Base-by-base conservation (phyloP, 2,329 filamentous ascomycete species). In the Diaporthe sp. region DNA sequence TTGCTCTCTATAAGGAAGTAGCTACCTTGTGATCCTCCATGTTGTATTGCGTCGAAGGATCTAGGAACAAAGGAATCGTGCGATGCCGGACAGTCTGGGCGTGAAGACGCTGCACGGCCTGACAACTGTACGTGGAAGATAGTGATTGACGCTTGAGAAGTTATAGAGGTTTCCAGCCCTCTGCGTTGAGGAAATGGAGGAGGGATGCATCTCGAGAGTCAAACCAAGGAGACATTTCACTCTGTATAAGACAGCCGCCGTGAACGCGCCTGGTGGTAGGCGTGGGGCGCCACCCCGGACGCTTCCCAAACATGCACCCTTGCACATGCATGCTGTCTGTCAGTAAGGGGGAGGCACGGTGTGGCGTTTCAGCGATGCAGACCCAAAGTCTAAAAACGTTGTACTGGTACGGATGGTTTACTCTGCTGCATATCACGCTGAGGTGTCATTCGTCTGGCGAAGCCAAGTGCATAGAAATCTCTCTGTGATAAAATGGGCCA, bases 251-350 rank as follows among this genome's bases (percentile, higher is more conserved):
- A 9, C 6, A 49, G 44, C 28, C 22, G 42, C 25, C 28, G 44
- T 67, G 44, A 67, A 49, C 19, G 55, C 17, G 37, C 19, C 58
- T 61, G 10, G 15, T 67, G 42, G 42, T 31, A 34, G 42, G 34
- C 44, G 61, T 67, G 44, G 61, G 61, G 61, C 61, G n/a, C 4
- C 61, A 67, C 61, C 61, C 61, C 15, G 42, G 61, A 31, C 61
- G 61, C 61, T 49, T 67, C 42, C 61, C 25, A 67, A 49, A 67
- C 34, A 44, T 5, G 19, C 28, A 25, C 42, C 44, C 61, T 31
- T 49, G 61, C 61, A 67, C 42, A n/a, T 67, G 61, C 61, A 67
- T 46, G 37, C 44, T 49, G 28, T 13, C 61, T 67, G 31, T 34
- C 61, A n/a, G 31, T 10, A 34, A 58, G 31, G 31, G 31, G 28